Conservation (phyloP, 805 yeast genomes). For the Lipomyces chichibuensis region DNA sequence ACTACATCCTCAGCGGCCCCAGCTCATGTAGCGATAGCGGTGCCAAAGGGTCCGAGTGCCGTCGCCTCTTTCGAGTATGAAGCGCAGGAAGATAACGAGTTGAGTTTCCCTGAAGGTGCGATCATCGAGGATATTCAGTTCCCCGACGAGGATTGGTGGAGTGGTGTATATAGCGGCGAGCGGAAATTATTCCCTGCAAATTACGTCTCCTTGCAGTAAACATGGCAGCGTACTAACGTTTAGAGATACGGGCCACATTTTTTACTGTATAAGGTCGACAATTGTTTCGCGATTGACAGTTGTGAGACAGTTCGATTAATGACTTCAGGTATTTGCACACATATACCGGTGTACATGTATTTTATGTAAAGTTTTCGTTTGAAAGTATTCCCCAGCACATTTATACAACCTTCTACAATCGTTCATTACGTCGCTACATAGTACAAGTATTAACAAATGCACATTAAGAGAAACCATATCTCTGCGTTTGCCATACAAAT, state of each 20-base stretch:
- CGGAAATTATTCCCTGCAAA: slow-evolving; percentile 89
- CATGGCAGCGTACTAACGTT: neutral
- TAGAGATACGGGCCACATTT: neutral
- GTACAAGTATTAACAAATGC: neutral
- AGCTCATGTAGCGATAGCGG: slow-evolving; percentile 36
- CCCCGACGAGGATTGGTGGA: slow-evolving; percentile 97
- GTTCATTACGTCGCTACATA: neutral
- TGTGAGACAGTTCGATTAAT: neutral
- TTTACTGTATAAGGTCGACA: neutral
- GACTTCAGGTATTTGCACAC: neutral
- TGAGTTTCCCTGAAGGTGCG: slow-evolving; percentile 83
- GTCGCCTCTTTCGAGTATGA: slow-evolving; percentile 78
- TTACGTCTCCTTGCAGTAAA: slow-evolving; percentile 56
- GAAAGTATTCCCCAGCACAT: neutral
- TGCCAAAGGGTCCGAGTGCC: slow-evolving; percentile 52
- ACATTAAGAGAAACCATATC: neutral
- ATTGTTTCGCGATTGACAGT: neutral
- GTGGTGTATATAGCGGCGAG: slow-evolving; percentile 78
- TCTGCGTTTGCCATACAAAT: neutral
- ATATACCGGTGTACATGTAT: neutral
- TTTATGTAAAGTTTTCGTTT: neutral
- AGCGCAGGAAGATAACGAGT: slow-evolving; percentile 90
- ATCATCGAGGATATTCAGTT: slow-evolving; percentile 78
- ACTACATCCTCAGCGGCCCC: slow-evolving; percentile 26
- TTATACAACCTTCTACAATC: neutral